Percentiles rank a stretch among this genome's conserved stretches.
Conservation (phyloP, 2,329 filamentous ascomycete species). For the Neospermospora avenae region DNA sequence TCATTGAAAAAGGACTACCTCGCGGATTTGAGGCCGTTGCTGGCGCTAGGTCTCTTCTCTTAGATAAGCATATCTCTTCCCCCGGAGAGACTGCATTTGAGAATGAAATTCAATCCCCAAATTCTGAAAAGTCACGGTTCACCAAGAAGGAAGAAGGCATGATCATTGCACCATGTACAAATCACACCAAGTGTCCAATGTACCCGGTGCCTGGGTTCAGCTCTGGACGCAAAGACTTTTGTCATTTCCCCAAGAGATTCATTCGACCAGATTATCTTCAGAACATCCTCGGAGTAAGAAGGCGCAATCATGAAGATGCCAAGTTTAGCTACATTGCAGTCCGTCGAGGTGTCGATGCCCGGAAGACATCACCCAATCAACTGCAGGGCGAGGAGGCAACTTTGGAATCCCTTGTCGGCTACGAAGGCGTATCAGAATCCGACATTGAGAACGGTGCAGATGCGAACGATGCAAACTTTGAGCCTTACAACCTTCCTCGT, state of each 20-base stretch:
- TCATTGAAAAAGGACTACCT: conserved; percentile 88
- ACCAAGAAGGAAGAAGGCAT: conserved; percentile 55
- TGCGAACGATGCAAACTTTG: conserved; percentile 30
- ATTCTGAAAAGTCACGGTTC: conserved; percentile 21
- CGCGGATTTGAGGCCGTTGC: conserved; percentile 91
- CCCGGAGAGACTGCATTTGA: conserved; percentile 48
- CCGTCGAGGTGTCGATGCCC: conserved; percentile 64
- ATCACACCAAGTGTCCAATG: conserved; percentile 86
- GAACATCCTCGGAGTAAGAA: conserved; percentile 62
- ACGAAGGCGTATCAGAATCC: conserved; percentile 46
- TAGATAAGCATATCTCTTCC: conserved; percentile 70
- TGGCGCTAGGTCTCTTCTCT: conserved; percentile 73
- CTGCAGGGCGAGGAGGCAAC: conserved; percentile 56
- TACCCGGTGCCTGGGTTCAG: conserved; percentile 69
- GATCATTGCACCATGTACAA: conserved; percentile 78
- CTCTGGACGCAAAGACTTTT: conserved; percentile 80
- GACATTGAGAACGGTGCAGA: conserved; percentile 15
- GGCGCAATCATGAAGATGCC: conserved; percentile 84
- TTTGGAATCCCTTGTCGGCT: conserved; percentile 68
- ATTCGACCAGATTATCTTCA: conserved; percentile 81
- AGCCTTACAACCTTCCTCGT: conserved; percentile 72
- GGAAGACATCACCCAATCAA: conserved; percentile 38
- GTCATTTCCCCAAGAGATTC: conserved; percentile 86
- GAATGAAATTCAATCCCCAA: conserved; percentile 29
- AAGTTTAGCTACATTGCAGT: conserved; percentile 88